Percentiles rank a stretch among this genome's conserved stretches.
phyloP scores from a whole-genome alignment of 1,284 basidiomycete genomes.

The Cystobasidium sp. region DNA sequence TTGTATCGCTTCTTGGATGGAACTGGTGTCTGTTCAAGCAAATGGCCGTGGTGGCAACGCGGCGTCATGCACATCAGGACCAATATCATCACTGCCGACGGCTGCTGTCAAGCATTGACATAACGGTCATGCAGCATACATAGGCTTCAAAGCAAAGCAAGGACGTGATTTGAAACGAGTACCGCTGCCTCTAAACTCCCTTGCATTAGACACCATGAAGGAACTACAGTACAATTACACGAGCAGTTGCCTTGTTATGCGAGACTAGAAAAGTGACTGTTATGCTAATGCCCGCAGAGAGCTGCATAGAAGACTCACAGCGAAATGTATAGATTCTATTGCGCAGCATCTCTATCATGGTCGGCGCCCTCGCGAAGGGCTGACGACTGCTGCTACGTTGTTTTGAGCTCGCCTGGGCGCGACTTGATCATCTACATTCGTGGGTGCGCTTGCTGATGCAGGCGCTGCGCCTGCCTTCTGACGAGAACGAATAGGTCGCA shows the following conservation, averaged over 20 bases:
- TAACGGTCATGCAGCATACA: too few species aligned
- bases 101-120: too few species aligned
- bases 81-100: too few species aligned
- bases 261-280: not conserved
- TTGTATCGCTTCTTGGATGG: too few species aligned
- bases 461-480: constrained; percentile 26
- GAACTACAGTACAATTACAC: not conserved
- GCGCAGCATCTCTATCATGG: constrained; percentile 8
- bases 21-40: too few species aligned
- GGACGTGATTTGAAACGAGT: not conserved
- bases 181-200: constrained; percentile 6
- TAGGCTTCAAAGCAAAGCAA: too few species aligned
- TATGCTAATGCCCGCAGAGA: not conserved
- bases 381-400: not conserved
- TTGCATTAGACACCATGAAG: not conserved
- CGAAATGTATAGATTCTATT: not conserved
- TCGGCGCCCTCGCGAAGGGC: constrained; percentile 23
- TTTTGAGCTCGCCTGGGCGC: constrained; percentile 21
- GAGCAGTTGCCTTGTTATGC: not conserved
- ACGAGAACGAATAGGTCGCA: constrained; percentile 19
- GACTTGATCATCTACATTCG: constrained; percentile 27
- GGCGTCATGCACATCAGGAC: too few species aligned
- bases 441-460: not conserved
- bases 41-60: too few species aligned
- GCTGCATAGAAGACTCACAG: not conserved